Evolutionary conservation across 2,329 filamentous ascomycete species (phyloP).

Genomic region (Cladosporium colombiae): DNA sequence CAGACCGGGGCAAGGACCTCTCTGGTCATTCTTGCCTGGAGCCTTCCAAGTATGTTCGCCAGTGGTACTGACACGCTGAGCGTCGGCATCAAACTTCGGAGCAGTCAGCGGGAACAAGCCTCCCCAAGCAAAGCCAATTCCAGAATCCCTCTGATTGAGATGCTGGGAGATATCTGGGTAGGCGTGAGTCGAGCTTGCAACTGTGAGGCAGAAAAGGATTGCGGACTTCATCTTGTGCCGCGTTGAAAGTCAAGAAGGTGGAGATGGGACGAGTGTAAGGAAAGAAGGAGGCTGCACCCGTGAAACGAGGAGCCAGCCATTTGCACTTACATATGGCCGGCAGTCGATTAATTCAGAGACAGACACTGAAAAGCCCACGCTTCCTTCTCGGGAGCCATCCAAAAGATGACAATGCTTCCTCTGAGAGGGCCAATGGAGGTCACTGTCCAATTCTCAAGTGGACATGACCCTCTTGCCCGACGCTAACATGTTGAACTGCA

Average conservation of each 20-base stretch:
- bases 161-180: conserved; percentile 27
- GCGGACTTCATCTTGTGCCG: conserved; percentile 17
- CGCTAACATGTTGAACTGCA: background rate
- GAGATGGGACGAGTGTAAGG: background rate
- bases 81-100: conserved; percentile 36
- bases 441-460: no score
- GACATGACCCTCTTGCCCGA: background rate
- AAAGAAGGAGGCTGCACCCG: background rate
- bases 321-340: background rate
- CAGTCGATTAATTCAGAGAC: background rate
- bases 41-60: conserved; percentile 28
- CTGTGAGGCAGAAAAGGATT: conserved; percentile 21
- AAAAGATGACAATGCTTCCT: no score
- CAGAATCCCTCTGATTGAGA: conserved; percentile 8
- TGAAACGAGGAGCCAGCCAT: background rate
- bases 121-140: background rate
- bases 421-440: no score
- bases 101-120: conserved; percentile 24
- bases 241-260: background rate
- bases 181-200: conserved; percentile 23
- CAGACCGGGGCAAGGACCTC: conserved; percentile 38
- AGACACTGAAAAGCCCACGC: background rate
- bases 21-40: conserved; percentile 32
- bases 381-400: background rate
- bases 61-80: conserved; percentile 34